Base-by-base conservation (phyloP, 192 early-diverging fungal species). In the Linnemannia exigua region DNA sequence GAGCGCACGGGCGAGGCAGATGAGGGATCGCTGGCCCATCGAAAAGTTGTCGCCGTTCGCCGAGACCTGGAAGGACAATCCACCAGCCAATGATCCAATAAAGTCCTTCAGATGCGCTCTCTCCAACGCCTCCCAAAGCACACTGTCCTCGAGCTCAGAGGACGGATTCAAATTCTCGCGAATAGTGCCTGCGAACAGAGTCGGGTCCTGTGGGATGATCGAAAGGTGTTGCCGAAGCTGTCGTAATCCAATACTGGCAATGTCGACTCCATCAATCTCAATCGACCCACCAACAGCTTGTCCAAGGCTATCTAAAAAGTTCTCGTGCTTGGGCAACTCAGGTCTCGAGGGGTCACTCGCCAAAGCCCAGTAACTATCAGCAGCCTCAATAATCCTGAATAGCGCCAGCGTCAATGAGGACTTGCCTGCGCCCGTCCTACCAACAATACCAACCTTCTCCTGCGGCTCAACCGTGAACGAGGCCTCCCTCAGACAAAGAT, bases 171-270 rank as follows among this genome's bases (percentile, higher is more conserved):
- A 77, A 80, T 98, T 98, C 41, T 89, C 93, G 19, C 96, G 93
- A 38, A 81, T 50, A 28, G 72, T 91, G 9, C 93, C 94, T 0
- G 88, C 84, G 38, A 97, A 91, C 22, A 96, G 75, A 3, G 92
- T 91, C 1, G 97, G 92, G 9, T 96, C 94, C 80, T 98, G 97
- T 9, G 97, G 97, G 54, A 98, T 98, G 41, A 98, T 93, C 12
- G 93, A 89, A 54, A 98, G 77, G 8, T 90, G 83, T 51, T 82
- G 88, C 35, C 95, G 88, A 28, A 97, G 81, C 33, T 92, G 88
- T 12, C 85, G 74, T 0, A 96, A 84, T 16, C 91, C 91, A 0
- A 96, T 77, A 0, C 81, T 90, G 35, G 88, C 77, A 46, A 96
- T 92, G 52, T 96, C 95, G 16, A 95, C 77, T 7, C 92, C 93